Percentiles rank a stretch among this genome's conserved stretches.
These are phyloP conservation scores for Chrysoporthe cubensis DNA, from an alignment of 2,329 filamentous ascomycete species.

Conservation along the genomic window DNA sequence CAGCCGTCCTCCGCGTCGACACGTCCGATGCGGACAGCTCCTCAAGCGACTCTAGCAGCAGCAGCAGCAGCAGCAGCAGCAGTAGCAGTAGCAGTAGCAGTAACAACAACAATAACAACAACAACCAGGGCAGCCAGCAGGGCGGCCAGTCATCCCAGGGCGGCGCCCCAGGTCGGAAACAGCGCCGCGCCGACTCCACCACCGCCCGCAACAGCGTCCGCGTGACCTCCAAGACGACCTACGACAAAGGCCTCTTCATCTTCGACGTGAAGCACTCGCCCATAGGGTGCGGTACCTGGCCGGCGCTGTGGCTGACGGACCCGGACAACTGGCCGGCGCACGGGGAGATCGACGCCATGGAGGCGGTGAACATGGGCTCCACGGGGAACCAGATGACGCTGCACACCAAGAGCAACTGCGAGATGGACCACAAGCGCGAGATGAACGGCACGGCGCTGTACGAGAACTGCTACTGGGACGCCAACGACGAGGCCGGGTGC, in stretches of 20 bases:
- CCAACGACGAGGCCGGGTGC: conserved; percentile 60
- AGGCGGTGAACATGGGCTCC: conserved; percentile 58
- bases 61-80: background rate
- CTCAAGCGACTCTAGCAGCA: background rate
- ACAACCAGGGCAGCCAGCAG: background rate
- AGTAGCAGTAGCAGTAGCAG: background rate
- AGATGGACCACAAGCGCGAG: conserved; percentile 57
- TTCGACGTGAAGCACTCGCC: conserved; percentile 69
- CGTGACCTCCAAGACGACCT: conserved; percentile 62
- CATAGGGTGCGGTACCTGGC: conserved; percentile 67
- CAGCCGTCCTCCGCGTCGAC: conserved; percentile 62
- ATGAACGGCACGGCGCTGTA: conserved; percentile 50
- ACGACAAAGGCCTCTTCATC: conserved; percentile 67
- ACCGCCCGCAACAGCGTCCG: conserved; percentile 67
- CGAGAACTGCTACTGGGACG: conserved; percentile 54
- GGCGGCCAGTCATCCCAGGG: background rate
- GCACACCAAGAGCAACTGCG: conserved; percentile 54
- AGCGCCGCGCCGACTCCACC: conserved; percentile 42
- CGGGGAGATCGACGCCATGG: conserved; percentile 68
- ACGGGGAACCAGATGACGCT: conserved; percentile 63
- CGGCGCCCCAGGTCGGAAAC: background rate
- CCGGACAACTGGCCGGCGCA: conserved; percentile 63
- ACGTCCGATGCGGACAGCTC: conserved; percentile 14
- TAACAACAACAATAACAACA: background rate
- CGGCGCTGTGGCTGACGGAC: conserved; percentile 69